These are phyloP conservation scores for Talaromyces sp. DNA, from an alignment of 2,329 filamentous ascomycete species.

Conservation along the genomic window DNA sequence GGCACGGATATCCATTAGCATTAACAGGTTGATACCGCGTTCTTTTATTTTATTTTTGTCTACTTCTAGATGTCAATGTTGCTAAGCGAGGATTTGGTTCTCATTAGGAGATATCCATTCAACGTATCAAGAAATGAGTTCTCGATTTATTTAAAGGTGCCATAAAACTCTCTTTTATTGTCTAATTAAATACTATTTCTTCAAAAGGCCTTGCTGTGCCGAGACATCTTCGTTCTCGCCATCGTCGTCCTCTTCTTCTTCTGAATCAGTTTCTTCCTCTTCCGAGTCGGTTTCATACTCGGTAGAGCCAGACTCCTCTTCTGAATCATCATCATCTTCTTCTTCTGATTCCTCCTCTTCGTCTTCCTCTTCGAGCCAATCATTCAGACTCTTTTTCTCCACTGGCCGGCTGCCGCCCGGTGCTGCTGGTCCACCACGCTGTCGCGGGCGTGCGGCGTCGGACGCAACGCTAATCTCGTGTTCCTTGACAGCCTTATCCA, in stretches of 20 bases:
- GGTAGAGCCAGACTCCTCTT: constrained; percentile 36
- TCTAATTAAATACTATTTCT: constrained; percentile 28
- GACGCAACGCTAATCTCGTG: constrained; percentile 29
- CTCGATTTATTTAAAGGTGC: too few relatives aligned
- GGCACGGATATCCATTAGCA: neutral
- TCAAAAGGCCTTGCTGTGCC: constrained; percentile 27
- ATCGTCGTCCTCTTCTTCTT: constrained; percentile 33
- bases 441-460: constrained; percentile 17
- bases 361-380: constrained; percentile 70
- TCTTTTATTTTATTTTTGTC: neutral
- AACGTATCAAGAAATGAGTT: too few relatives aligned
- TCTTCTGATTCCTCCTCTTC: constrained; percentile 49
- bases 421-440: constrained; percentile 17
- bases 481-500: constrained; percentile 41
- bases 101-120: neutral
- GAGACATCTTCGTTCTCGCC: constrained; percentile 35
- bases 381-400: constrained; percentile 70
- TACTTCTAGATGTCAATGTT: neutral
- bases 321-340: constrained; percentile 49
- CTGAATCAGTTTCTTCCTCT: constrained; percentile 33
- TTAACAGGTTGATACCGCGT: neutral
- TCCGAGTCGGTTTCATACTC: constrained; percentile 43
- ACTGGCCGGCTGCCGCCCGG: constrained; percentile 43
- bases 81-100: neutral
- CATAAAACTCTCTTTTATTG: neutral